phyloP scores from a whole-genome alignment of 495 filamentous ascomycete species.

The Hypomontagnella submonticulosa region DNA sequence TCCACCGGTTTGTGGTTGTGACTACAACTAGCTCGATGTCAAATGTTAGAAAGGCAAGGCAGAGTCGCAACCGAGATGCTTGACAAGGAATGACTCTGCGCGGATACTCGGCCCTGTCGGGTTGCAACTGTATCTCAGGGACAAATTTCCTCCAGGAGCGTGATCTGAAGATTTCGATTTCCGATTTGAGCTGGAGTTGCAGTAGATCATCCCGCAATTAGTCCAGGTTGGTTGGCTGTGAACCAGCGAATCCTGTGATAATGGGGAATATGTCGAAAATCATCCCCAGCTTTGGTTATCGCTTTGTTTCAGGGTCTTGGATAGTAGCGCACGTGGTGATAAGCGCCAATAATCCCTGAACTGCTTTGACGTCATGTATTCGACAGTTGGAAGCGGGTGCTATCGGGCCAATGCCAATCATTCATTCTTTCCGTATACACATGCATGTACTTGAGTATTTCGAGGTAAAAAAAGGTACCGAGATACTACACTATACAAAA shows the following conservation, averaged over 20 bases:
- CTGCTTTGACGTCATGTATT: slow-evolving; percentile 32
- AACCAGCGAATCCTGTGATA: slow-evolving; percentile 20
- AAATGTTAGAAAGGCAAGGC: not conserved
- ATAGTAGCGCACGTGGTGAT: slow-evolving; percentile 44
- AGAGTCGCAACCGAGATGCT: slow-evolving; percentile 8
- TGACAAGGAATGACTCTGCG: slow-evolving; percentile 9
- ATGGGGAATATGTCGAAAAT: slow-evolving; percentile 34
- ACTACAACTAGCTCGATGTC: not conserved
- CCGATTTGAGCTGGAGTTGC: slow-evolving; percentile 27
- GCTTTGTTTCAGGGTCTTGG: slow-evolving; percentile 36
- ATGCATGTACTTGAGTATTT: too few relatives aligned
- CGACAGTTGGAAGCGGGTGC: not conserved
- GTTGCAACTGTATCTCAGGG: slow-evolving; percentile 18
- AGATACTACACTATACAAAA: not conserved
- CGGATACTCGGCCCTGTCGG: slow-evolving; percentile 11
- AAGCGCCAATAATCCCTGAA: slow-evolving; percentile 22
- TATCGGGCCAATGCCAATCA: slow-evolving; percentile 4
- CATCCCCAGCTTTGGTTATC: slow-evolving; percentile 40
- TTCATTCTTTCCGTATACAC: too few relatives aligned
- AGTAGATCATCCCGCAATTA: slow-evolving; percentile 30
- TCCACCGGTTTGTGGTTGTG: slow-evolving; percentile 8
- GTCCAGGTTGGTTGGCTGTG: slow-evolving; percentile 11
- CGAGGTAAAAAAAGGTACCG: not conserved
- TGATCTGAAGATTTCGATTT: slow-evolving; percentile 27
- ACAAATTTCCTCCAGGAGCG: slow-evolving; percentile 30